These are phyloP conservation scores for Prototheca wickerhamii DNA, from an alignment of 163 green algal genomes.

Conservation along the genomic window DNA sequence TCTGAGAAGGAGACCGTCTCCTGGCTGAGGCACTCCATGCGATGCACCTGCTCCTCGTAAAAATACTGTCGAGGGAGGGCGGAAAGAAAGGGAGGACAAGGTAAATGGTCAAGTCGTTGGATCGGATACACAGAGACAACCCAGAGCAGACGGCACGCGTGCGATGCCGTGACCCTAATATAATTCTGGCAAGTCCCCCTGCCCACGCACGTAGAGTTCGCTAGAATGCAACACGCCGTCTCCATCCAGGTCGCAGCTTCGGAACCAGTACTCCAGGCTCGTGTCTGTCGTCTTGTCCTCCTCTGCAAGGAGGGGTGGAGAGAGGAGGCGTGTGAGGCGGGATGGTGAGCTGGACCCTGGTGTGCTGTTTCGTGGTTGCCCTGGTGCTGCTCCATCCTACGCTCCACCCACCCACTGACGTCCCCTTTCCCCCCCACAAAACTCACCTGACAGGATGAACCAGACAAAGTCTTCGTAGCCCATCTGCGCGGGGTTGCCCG, in stretches of 20 bases:
- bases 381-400: not conserved
- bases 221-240: conserved; percentile 70
- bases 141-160: no score
- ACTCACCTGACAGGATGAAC: conserved; percentile 80
- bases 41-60: conserved; percentile 97
- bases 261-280: conserved; percentile 95
- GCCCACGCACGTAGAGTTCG: conserved; percentile 58
- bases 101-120: not conserved
- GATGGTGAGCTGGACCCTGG: not conserved
- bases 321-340: not conserved
- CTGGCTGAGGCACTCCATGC: conserved; percentile 91
- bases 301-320: conserved; percentile 46
- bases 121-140: no score
- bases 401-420: not conserved
- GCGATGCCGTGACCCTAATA: no score
- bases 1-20: conserved; percentile 93
- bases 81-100: not conserved
- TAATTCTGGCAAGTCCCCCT: not conserved
- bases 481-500: conserved; percentile 58
- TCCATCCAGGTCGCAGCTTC: conserved; percentile 83
- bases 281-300: conserved; percentile 94
- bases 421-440: not conserved
- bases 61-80: conserved; percentile 56
- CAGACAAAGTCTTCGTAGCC: conserved; percentile 98
- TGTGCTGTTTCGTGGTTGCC: not conserved